Evolutionary conservation across 2,329 filamentous ascomycete species (phyloP).

Genomic region (Aspergillus phoenicis): DNA sequence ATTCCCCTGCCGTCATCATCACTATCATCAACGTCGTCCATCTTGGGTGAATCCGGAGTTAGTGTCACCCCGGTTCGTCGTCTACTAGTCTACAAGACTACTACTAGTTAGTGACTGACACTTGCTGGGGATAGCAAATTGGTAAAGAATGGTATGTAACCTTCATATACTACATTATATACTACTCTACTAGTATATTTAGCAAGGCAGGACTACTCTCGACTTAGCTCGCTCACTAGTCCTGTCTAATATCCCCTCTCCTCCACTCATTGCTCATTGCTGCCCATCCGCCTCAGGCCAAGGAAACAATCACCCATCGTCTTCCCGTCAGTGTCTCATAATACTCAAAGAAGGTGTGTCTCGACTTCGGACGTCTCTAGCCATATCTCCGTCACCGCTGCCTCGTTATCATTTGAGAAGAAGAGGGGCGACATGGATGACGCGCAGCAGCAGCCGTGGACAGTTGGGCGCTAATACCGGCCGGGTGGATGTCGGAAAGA

Average conservation of each 20-base stretch:
- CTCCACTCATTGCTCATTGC: background rate
- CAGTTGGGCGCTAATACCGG: background rate
- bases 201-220: no score
- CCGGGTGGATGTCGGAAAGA: background rate
- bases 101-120: no score
- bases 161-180: no score
- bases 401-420: background rate
- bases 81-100: no score
- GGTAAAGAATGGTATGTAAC: no score
- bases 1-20: no score
- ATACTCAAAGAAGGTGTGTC: background rate
- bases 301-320: background rate
- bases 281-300: constrained; percentile 6
- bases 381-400: background rate
- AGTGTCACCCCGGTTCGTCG: background rate
- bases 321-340: background rate
- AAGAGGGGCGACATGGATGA: background rate
- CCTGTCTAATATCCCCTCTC: background rate
- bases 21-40: no score
- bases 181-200: no score
- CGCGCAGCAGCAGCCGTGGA: background rate
- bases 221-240: background rate
- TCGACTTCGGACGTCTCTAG: no score
- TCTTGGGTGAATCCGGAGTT: background rate
- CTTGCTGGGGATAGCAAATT: no score